Conservation (phyloP, 202 grass and related monocot genomes). For the Saccharum hybrid region DNA sequence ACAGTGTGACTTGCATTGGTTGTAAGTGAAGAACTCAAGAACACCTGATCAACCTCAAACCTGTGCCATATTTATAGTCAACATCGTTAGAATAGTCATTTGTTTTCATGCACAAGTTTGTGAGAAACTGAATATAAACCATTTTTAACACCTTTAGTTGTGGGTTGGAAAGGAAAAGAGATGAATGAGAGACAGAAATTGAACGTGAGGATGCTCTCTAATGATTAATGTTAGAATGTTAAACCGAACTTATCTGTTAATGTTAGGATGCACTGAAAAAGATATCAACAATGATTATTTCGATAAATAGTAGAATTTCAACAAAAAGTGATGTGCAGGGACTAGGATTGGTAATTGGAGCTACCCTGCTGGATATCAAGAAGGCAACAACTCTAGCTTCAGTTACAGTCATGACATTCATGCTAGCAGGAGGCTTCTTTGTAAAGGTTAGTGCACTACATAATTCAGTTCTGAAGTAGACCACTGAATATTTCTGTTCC, state of each 20-base stretch:
- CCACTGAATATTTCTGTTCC: neutral
- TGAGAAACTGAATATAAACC: neutral
- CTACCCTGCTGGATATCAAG: constrained; percentile 84
- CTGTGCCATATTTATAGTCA: neutral
- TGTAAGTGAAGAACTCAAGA: constrained; percentile 1
- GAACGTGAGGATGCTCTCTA: neutral
- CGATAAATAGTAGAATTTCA: constrained; percentile 4
- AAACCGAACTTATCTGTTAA: neutral
- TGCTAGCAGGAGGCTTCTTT: constrained; percentile 98
- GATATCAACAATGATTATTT: neutral
- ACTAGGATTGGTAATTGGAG: constrained; percentile 88
- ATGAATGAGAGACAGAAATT: neutral
- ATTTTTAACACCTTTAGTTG: neutral
- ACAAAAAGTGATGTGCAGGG: constrained; percentile 57
- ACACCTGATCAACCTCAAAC: neutral
- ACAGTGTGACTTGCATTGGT: neutral
- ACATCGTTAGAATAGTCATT: neutral
- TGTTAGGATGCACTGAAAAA: neutral
- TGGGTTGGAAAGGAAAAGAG: neutral
- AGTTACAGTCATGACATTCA: constrained; percentile 98
- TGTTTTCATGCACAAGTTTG: neutral
- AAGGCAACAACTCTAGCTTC: constrained; percentile 99
- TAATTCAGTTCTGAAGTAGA: neutral
- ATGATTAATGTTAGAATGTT: neutral
- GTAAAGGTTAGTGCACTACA: constrained; percentile 69